Percentiles rank a stretch among this genome's conserved stretches.
Conservation (phyloP, 106 monocot species). For the Apostasia ramifera region DNA sequence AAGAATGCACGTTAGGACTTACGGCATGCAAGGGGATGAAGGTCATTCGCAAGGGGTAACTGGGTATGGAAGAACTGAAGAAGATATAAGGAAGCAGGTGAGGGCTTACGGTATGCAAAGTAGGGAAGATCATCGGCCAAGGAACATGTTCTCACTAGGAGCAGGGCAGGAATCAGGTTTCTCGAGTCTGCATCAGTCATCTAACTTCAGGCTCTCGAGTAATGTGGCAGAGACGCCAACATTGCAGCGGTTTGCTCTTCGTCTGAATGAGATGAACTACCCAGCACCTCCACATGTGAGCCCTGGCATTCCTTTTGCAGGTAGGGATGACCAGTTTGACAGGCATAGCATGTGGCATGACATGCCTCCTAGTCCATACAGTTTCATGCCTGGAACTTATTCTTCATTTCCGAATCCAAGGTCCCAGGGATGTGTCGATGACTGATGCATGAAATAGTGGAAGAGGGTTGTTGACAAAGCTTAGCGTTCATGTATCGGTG, state of each 20-base stretch:
- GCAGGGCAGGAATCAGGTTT: conserved; percentile 9
- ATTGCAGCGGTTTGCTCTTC: conserved; percentile 47
- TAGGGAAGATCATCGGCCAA: conserved; percentile 1
- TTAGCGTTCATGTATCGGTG: too few species aligned
- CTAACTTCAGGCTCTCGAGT: conserved; percentile 18
- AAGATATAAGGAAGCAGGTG: conserved; percentile 1
- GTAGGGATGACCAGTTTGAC: conserved; percentile 6
- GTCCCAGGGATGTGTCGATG: conserved; percentile 22
- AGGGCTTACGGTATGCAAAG: conserved; percentile 12
- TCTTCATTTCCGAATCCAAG: conserved; percentile 1
- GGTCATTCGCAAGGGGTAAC: too few species aligned
- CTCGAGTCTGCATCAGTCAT: neutral
- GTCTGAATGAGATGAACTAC: conserved; percentile 44
- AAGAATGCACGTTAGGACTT: too few species aligned
- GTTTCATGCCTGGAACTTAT: conserved; percentile 16
- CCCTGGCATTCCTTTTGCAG: conserved; percentile 4
- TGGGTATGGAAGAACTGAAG: conserved; percentile 8
- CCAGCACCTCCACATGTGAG: neutral
- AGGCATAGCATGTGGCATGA: conserved; percentile 17
- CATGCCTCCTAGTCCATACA: conserved; percentile 6
- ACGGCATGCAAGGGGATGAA: too few species aligned
- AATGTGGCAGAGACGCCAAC: conserved; percentile 14
- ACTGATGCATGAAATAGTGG: conserved; percentile 2
- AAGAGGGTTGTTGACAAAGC: too few species aligned
- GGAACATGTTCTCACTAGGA: conserved; percentile 13